These are phyloP conservation scores for Ceratobasidium sp. DNA, from an alignment of 1,284 basidiomycete genomes.

Conservation along the genomic window DNA sequence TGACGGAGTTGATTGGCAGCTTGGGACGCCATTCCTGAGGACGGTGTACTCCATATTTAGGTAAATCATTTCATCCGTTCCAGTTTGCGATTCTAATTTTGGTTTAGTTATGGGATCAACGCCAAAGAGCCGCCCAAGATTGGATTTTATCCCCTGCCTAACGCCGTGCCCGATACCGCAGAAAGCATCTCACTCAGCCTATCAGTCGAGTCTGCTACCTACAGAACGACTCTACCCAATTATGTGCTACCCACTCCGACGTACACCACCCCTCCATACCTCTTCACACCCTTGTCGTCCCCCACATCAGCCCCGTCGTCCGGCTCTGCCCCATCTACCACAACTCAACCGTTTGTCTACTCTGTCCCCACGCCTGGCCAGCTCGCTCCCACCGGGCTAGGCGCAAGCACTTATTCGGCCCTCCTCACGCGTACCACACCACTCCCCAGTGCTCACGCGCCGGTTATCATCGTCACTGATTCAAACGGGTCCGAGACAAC, in stretches of 20 bases:
- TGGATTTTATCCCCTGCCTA: slow-evolving; percentile 67
- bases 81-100: not conserved
- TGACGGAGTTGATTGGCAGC: slow-evolving; percentile 87
- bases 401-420: slow-evolving; percentile 28
- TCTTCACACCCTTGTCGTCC: slow-evolving; percentile 52
- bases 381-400: not conserved
- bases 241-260: slow-evolving; percentile 70
- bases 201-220: slow-evolving; percentile 66
- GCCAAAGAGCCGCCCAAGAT: slow-evolving; percentile 73
- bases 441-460: slow-evolving; percentile 22
- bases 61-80: slow-evolving; percentile 51
- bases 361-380: slow-evolving; percentile 25
- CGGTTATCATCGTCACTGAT: slow-evolving; percentile 9
- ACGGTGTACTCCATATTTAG: slow-evolving; percentile 85
- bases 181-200: slow-evolving; percentile 61
- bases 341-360: slow-evolving; percentile 31
- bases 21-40: slow-evolving; percentile 81
- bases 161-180: slow-evolving; percentile 51
- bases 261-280: slow-evolving; percentile 68
- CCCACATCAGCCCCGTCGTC: slow-evolving; percentile 61
- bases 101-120: slow-evolving; percentile 72
- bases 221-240: slow-evolving; percentile 78
- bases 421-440: slow-evolving; percentile 15
- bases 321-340: slow-evolving; percentile 41
- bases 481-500: slow-evolving; percentile 15